These are phyloP conservation scores for Nicotiana knightiana DNA, from an alignment of 257 asterid species.

Conservation along the genomic window DNA sequence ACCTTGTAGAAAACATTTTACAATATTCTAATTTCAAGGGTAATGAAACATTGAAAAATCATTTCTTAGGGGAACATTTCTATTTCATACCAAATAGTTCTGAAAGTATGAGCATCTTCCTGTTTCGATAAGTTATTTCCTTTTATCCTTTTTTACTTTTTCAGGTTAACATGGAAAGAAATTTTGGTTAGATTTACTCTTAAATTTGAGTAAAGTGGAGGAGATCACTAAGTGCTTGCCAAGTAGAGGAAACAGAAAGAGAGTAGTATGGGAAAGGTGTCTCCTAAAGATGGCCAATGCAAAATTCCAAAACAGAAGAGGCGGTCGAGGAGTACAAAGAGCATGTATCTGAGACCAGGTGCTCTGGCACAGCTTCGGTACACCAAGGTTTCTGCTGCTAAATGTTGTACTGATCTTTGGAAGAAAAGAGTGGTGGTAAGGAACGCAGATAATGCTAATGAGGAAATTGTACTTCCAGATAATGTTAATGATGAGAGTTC, in stretches of 20 bases:
- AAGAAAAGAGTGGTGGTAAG: slow-evolving; percentile 60
- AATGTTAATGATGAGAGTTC: slow-evolving; percentile 29
- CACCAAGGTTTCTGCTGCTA: slow-evolving; percentile 60
- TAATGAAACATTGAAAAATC: neutral
- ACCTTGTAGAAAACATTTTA: neutral
- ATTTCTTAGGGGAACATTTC: neutral
- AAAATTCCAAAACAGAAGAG: slow-evolving; percentile 47
- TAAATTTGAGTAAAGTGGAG: neutral
- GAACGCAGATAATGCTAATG: slow-evolving; percentile 26
- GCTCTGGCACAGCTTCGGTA: slow-evolving; percentile 81
- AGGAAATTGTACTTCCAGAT: slow-evolving; percentile 22
- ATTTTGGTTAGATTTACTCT: neutral
- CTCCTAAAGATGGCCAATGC: slow-evolving; percentile 46
- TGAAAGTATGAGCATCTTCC: neutral
- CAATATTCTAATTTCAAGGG: neutral
- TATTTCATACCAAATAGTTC: neutral
- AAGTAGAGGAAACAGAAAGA: neutral
- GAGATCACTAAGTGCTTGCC: neutral
- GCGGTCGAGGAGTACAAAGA: slow-evolving; percentile 36
- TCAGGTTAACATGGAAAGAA: neutral
- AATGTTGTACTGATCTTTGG: slow-evolving; percentile 72
- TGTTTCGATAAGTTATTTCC: neutral
- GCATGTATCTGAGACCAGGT: slow-evolving; percentile 76
- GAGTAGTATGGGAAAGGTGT: slow-evolving; percentile 58
- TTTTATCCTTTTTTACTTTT: neutral